Base-by-base conservation (phyloP, 208 protist species). In the Leishmania major region DNA sequence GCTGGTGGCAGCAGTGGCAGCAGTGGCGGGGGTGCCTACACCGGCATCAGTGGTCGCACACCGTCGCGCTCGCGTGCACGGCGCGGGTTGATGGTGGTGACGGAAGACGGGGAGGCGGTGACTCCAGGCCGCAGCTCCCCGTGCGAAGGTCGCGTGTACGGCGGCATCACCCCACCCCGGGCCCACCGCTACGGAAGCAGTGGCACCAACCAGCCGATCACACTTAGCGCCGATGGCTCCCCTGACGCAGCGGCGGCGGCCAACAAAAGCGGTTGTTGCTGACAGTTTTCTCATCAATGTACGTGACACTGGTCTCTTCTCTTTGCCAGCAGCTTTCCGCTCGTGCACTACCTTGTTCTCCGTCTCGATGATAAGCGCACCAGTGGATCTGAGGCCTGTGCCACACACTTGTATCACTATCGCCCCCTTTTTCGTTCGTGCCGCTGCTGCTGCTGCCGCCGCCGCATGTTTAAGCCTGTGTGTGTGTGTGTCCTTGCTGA, bases 31-130 rank as follows among this genome's bases (percentile, higher is more conserved):
- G 49, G 55, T 37, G 60, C 19, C 57, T 60, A 45, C 47, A n/a
- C 37, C 51, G 77, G 66, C 0, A 43, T 55, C 22, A 66, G 69
- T 43, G 69, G 49, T 43, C 53, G 40, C 59, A 78, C 84, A 19
- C 53, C 74, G 15, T 80, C 66, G 25, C 78, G 80, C 76, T 71
- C 84, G 67, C 88, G 78, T 43, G 75, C 66, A 25, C 83, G 87
- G 19, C 79, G 91, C n/a, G 85, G 84, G 59, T 62, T 84, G 64
- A 83, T 89, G 76, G 77, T 87, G 28, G 87, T 92, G 64, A 84
- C 84, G 22, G 87, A 87, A 47, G 88, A 89, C 11, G 84, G 67
- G 15, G 62, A 78, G 53, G 79, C 84, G 0, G 85, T 78, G 2
- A 66, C 74, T 35, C 77, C 80, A 3, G 81, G 74, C 25, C 74